These are phyloP conservation scores for Ochetophila trinervis DNA, from an alignment of 306 rosid genomes.

Conservation along the genomic window DNA sequence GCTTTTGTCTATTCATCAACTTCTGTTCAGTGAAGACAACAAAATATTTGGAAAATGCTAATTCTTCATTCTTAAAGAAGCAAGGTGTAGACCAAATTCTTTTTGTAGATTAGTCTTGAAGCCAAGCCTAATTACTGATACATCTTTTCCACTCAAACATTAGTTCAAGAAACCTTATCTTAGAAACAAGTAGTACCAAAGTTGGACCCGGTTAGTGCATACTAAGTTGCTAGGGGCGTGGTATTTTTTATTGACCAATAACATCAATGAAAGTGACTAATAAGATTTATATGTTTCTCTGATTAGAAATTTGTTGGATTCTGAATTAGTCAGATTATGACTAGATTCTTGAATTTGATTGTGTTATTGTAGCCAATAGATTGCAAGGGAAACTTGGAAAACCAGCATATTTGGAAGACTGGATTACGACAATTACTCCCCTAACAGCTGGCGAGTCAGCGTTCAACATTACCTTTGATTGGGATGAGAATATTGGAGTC, in stretches of 20 bases:
- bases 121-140: no score
- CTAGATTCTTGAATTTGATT: not conserved
- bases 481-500: constrained; percentile 53
- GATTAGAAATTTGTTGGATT: not conserved
- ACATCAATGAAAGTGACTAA: not conserved
- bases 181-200: no score
- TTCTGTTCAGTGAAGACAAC: no score
- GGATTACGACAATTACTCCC: constrained; percentile 44
- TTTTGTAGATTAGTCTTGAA: no score
- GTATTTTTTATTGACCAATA: not conserved
- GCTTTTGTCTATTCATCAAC: no score
- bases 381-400: constrained; percentile 55
- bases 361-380: constrained; percentile 39
- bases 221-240: not conserved
- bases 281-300: not conserved
- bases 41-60: no score
- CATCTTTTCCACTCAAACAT: no score
- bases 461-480: constrained; percentile 52
- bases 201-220: not conserved
- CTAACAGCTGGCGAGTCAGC: constrained; percentile 49
- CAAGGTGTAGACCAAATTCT: no score
- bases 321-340: not conserved
- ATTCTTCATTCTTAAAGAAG: no score
- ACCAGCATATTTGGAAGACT: constrained; percentile 52
- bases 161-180: no score